Percentiles rank a stretch among this genome's conserved stretches.
Conservation (phyloP, 495 filamentous ascomycete species). For the Trichoderma asperelloides region DNA sequence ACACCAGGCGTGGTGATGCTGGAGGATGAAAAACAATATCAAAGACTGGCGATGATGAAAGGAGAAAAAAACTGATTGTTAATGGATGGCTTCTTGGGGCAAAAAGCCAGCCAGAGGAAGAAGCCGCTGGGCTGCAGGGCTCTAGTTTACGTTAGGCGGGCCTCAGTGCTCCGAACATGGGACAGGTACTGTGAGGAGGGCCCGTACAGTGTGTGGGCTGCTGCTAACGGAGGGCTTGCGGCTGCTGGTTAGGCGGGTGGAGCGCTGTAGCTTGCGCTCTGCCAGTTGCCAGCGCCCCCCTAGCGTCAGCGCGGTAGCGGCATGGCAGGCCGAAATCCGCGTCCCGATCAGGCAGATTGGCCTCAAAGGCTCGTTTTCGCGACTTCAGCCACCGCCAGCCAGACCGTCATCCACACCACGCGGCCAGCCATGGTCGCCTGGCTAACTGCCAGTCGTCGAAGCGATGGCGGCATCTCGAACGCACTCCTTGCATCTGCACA, state of each 20-base stretch:
- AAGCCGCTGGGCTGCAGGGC: conserved; percentile 2
- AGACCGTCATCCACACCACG: background rate
- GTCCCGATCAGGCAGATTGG: background rate
- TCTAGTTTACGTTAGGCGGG: background rate
- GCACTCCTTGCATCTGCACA: background rate
- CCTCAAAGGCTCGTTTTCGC: background rate
- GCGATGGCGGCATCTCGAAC: background rate
- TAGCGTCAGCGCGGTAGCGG: background rate
- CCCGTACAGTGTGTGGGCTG: conserved; percentile 5
- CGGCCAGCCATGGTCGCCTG: too few relatives aligned
- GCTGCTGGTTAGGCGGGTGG: background rate
- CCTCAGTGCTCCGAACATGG: background rate
- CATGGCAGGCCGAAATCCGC: background rate
- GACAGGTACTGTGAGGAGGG: background rate
- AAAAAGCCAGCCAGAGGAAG: conserved; percentile 1
- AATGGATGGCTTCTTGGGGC: conserved; percentile 3
- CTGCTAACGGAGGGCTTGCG: conserved; percentile 4
- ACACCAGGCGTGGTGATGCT: background rate
- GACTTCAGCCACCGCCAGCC: background rate
- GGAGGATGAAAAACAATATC: background rate
- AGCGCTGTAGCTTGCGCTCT: conserved; percentile 4
- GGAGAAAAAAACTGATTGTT: background rate
- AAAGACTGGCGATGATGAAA: background rate
- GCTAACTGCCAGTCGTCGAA: background rate
- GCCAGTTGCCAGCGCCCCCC: background rate